Conservation (phyloP, 768 basidiomycete genomes). For the Boletus rubroflammeus region DNA sequence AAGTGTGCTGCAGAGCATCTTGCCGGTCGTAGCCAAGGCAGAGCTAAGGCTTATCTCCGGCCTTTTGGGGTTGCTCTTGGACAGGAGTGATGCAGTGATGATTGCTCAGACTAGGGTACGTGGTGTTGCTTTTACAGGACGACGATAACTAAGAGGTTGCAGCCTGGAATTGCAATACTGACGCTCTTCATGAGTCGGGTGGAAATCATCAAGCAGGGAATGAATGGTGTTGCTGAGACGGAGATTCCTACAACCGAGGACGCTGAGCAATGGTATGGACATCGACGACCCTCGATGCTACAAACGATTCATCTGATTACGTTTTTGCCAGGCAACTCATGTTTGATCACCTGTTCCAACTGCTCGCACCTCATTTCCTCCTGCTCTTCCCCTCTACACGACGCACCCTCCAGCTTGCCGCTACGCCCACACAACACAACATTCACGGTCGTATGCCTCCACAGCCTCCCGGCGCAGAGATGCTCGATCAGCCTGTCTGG, state of each 20-base stretch:
- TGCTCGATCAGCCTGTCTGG: constrained; percentile 90
- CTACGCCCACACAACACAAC: constrained; percentile 34
- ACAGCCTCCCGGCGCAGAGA: constrained; percentile 53
- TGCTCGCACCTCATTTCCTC: constrained; percentile 72
- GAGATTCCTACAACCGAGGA: constrained; percentile 70
- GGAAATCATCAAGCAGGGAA: constrained; percentile 83
- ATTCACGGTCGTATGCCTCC: constrained; percentile 56
- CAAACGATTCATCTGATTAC: constrained; percentile 7
- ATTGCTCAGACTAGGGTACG: constrained; percentile 81
- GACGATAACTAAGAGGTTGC: not conserved
- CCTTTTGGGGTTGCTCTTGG: constrained; percentile 76
- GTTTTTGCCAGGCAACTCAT: constrained; percentile 65
- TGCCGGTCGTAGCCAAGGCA: constrained; percentile 76
- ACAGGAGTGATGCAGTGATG: constrained; percentile 68
- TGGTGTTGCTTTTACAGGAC: constrained; percentile 1
- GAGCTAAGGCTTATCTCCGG: constrained; percentile 82
- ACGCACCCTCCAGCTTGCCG: constrained; percentile 43
- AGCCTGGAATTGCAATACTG: constrained; percentile 91
- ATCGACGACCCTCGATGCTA: not conserved
- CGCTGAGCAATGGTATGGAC: constrained; percentile 69
- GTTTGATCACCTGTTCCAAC: constrained; percentile 83
- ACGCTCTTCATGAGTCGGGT: constrained; percentile 90
- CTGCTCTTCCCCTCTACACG: constrained; percentile 89
- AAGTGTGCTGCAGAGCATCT: constrained; percentile 81
- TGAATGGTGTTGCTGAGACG: constrained; percentile 47